phyloP scores from a whole-genome alignment of 108 stramenopile species.

The Aurantiochytrium sp. region DNA sequence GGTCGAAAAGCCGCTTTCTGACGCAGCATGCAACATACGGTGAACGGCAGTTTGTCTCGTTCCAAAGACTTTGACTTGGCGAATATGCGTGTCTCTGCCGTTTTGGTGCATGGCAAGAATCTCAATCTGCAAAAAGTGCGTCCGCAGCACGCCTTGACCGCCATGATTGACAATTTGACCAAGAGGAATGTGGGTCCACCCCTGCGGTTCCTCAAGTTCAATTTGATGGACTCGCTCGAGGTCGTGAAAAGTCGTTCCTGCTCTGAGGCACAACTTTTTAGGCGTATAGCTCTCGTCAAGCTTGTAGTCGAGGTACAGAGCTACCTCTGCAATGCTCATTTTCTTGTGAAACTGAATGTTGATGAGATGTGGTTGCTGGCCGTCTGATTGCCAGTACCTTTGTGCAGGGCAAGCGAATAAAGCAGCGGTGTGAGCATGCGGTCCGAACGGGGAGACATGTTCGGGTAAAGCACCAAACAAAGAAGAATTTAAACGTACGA shows the following conservation, averaged over 20 bases:
- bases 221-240: slow-evolving; percentile 55
- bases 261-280: slow-evolving; percentile 67
- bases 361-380: slow-evolving; percentile 81
- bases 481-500: background rate
- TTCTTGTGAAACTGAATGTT: slow-evolving; percentile 84
- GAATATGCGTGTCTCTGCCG: slow-evolving; percentile 87
- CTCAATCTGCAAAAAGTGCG: slow-evolving; percentile 79
- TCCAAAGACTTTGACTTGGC: slow-evolving; percentile 83
- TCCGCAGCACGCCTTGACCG: slow-evolving; percentile 47
- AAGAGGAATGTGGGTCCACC: slow-evolving; percentile 14
- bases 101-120: slow-evolving; percentile 91
- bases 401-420: slow-evolving; percentile 22
- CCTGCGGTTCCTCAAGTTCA: slow-evolving; percentile 15
- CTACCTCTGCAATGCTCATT: slow-evolving; percentile 69
- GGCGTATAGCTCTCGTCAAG: slow-evolving; percentile 89
- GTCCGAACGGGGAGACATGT: no score
- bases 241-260: slow-evolving; percentile 83
- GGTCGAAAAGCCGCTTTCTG: background rate
- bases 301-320: slow-evolving; percentile 79
- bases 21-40: slow-evolving; percentile 14
- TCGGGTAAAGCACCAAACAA: no score
- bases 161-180: background rate
- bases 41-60: slow-evolving; percentile 34
- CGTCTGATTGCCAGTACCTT: slow-evolving; percentile 93
- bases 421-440: background rate